Evolutionary conservation across 768 basidiomycete genomes (phyloP).

Genomic region (Suillus occidentalis): DNA sequence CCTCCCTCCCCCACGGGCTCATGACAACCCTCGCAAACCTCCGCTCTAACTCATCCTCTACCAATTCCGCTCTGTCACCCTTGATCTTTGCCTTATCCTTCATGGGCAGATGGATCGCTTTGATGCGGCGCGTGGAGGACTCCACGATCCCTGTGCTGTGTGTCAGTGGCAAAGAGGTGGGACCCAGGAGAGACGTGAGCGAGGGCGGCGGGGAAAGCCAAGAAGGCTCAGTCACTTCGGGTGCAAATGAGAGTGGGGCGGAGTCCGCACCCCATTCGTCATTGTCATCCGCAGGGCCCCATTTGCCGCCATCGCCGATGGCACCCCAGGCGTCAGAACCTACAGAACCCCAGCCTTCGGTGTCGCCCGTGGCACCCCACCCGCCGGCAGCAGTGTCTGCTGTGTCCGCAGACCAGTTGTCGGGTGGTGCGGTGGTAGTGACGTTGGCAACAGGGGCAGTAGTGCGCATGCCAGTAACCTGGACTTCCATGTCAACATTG

Average conservation of each 20-base stretch:
- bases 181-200: slow-evolving; percentile 51
- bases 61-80: slow-evolving; percentile 18
- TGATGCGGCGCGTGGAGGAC: slow-evolving; percentile 58
- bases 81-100: slow-evolving; percentile 12
- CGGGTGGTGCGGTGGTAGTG: slow-evolving; percentile 1
- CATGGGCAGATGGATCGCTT: slow-evolving; percentile 42
- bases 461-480: slow-evolving; percentile 8
- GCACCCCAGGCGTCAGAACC: slow-evolving; percentile 13
- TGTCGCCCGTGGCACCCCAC: slow-evolving; percentile 15
- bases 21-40: slow-evolving; percentile 52
- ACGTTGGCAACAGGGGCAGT: background rate
- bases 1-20: slow-evolving; percentile 52
- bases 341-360: slow-evolving; percentile 7
- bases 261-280: slow-evolving; percentile 13
- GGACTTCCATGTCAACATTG: slow-evolving; percentile 22
- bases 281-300: slow-evolving; percentile 16
- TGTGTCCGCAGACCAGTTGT: background rate
- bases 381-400: slow-evolving; percentile 5
- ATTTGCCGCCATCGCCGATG: slow-evolving; percentile 2
- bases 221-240: slow-evolving; percentile 20
- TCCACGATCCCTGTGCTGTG: slow-evolving; percentile 69
- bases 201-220: slow-evolving; percentile 24
- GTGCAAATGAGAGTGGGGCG: slow-evolving; percentile 5
- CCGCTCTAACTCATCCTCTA: slow-evolving; percentile 49
- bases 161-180: slow-evolving; percentile 56